Evolutionary conservation across 2,329 filamentous ascomycete genomes (phyloP).

Genomic region (Pseudopyrenochaeta lycopersici): DNA sequence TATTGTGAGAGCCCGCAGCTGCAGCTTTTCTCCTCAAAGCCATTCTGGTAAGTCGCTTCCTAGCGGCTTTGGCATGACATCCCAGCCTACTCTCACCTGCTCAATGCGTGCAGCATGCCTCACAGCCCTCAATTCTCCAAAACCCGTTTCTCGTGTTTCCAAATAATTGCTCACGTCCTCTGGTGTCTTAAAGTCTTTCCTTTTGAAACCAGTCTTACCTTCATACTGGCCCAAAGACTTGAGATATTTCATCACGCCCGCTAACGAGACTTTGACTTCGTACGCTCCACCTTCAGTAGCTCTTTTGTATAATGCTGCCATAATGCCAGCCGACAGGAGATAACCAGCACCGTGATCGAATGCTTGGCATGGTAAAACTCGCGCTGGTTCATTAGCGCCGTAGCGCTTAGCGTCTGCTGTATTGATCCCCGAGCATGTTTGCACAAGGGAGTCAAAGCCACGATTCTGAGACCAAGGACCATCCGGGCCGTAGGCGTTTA

Average conservation of each 20-base stretch:
- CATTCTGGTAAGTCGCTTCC: slow-evolving; percentile 59
- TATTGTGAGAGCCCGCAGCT: too few species aligned
- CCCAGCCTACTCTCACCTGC: slow-evolving; percentile 58
- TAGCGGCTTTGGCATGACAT: slow-evolving; percentile 60
- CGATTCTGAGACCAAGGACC: slow-evolving; percentile 59
- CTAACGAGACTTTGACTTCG: slow-evolving; percentile 64
- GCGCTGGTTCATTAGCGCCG: slow-evolving; percentile 51
- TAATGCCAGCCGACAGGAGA: slow-evolving; percentile 63
- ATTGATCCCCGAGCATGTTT: slow-evolving; percentile 66
- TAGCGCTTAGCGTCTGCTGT: slow-evolving; percentile 62
- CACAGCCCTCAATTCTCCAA: slow-evolving; percentile 59
- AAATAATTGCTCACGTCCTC: slow-evolving; percentile 48
- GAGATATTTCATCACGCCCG: slow-evolving; percentile 65
- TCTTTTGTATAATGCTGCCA: slow-evolving; percentile 61
- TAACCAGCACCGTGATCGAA: slow-evolving; percentile 66
- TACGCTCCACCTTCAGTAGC: slow-evolving; percentile 58
- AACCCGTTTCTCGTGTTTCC: slow-evolving; percentile 56
- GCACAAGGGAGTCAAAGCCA: slow-evolving; percentile 66
- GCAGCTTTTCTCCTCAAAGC: too few species aligned
- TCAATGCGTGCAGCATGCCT: slow-evolving; percentile 60
- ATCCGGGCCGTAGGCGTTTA: slow-evolving; percentile 62
- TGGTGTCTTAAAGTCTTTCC: slow-evolving; percentile 40
- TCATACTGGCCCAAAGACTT: slow-evolving; percentile 63
- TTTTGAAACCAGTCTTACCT: slow-evolving; percentile 56
- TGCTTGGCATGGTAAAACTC: slow-evolving; percentile 62